Evolutionary conservation across 1,284 basidiomycete genomes (phyloP).

Genomic region (Thelephora terrestris): DNA sequence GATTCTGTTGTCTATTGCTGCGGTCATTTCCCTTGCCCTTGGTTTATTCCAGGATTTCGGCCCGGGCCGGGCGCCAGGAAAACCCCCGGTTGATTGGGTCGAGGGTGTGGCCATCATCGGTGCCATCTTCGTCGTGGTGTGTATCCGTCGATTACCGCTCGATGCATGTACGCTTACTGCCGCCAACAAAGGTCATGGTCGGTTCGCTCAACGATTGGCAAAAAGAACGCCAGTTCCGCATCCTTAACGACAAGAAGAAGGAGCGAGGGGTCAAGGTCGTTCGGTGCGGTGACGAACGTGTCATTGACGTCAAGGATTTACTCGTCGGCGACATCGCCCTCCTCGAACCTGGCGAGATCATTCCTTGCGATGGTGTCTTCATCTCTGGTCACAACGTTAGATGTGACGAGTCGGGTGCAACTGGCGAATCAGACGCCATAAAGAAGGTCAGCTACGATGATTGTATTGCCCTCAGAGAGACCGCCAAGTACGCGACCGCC

Average conservation of each 20-base stretch:
- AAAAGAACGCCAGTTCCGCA: slow-evolving; percentile 93
- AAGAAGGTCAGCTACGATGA: slow-evolving; percentile 81
- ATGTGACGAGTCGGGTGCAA: slow-evolving; percentile 95
- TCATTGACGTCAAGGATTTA: slow-evolving; percentile 83
- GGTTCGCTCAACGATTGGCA: slow-evolving; percentile 93
- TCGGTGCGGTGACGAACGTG: slow-evolving; percentile 69
- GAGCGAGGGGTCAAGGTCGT: slow-evolving; percentile 90
- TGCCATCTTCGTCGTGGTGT: slow-evolving; percentile 76
- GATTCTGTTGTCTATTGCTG: slow-evolving; percentile 87
- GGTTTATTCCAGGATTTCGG: slow-evolving; percentile 97
- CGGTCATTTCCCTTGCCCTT: slow-evolving; percentile 86
- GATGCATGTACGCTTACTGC: slow-evolving; percentile 1
- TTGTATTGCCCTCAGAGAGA: slow-evolving; percentile 39
- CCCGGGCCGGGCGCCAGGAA: slow-evolving; percentile 42
- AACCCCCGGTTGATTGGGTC: slow-evolving; percentile 87
- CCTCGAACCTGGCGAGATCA: slow-evolving; percentile 90
- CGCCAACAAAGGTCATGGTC: slow-evolving; percentile 54
- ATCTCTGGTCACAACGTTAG: slow-evolving; percentile 87
- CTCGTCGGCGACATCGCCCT: slow-evolving; percentile 91
- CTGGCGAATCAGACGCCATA: slow-evolving; percentile 94
- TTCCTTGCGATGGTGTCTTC: slow-evolving; percentile 95
- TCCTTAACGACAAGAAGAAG: slow-evolving; percentile 92
- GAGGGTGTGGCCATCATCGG: slow-evolving; percentile 96
- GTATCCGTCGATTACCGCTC: slow-evolving; percentile 17
- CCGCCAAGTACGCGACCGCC: too few species aligned